These are phyloP conservation scores for Plantago elongata DNA, from an alignment of 257 asterid species.

Conservation along the genomic window DNA sequence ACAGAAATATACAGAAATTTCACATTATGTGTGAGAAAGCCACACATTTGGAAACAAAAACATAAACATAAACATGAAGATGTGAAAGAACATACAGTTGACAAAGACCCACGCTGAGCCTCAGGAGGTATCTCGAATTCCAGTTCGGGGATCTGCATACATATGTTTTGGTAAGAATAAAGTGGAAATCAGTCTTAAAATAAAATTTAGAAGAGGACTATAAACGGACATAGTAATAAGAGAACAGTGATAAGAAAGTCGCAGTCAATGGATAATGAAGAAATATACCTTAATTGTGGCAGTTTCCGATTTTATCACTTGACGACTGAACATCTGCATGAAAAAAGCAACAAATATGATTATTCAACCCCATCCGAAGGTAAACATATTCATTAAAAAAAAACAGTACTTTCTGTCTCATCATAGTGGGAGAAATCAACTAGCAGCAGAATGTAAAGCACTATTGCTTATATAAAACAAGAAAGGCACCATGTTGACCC, in stretches of 20 bases:
- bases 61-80: background rate
- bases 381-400: background rate
- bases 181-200: background rate
- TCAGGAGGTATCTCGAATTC: conserved; percentile 96
- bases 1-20: conserved; percentile 2
- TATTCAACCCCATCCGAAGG: conserved; percentile 6
- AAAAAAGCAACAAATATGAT: conserved; percentile 13
- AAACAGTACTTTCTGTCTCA: background rate
- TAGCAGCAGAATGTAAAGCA: too few relatives aligned
- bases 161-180: conserved; percentile 19
- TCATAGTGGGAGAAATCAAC: too few relatives aligned
- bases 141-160: conserved; percentile 81
- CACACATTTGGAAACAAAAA: background rate
- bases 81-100: conserved; percentile 57
- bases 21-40: conserved; percentile 1
- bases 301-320: conserved; percentile 88
- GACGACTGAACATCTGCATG: conserved; percentile 81
- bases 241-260: background rate
- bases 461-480: too few relatives aligned
- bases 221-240: background rate
- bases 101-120: conserved; percentile 94
- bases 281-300: conserved; percentile 82
- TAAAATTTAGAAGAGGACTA: background rate
- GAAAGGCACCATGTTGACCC: too few relatives aligned
- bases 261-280: background rate